phyloP scores from a whole-genome alignment of 345 rosid genomes.

The Sisymbrium irio region DNA sequence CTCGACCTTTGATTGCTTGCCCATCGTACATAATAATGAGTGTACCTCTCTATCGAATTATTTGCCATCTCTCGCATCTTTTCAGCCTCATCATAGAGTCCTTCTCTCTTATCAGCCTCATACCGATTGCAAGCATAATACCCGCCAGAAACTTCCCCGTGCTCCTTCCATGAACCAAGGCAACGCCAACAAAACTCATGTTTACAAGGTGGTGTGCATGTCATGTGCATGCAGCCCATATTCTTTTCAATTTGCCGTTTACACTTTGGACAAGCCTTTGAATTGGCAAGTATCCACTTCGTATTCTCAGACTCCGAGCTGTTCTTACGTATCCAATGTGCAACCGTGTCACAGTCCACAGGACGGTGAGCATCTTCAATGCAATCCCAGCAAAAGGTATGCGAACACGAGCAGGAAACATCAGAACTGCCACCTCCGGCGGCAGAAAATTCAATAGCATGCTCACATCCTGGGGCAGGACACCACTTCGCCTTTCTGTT shows the following conservation, averaged over 20 bases:
- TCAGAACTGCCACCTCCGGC: no score
- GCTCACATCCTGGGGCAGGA: no score
- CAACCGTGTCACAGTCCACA: neutral
- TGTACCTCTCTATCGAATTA: neutral
- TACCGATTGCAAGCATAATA: neutral
- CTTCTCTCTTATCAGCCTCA: neutral
- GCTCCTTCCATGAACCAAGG: neutral
- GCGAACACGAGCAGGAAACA: no score
- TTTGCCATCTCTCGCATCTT: neutral
- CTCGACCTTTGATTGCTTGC: neutral
- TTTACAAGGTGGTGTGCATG: neutral
- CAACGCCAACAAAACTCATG: slow-evolving; percentile 13
- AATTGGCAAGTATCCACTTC: neutral
- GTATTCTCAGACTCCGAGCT: neutral
- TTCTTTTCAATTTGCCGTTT: neutral
- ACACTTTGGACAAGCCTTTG: slow-evolving; percentile 8
- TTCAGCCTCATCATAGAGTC: neutral
- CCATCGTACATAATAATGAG: slow-evolving; percentile 8
- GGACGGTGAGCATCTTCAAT: no score
- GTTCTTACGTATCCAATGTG: slow-evolving; percentile 1
- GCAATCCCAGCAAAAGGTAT: no score
- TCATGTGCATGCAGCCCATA: slow-evolving; percentile 8
- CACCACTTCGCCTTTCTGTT: neutral
- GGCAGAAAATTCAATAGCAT: no score
- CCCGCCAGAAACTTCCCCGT: neutral